These are phyloP conservation scores for Maudiozyma turicensis DNA, from an alignment of 805 yeast genomes.

Conservation along the genomic window DNA sequence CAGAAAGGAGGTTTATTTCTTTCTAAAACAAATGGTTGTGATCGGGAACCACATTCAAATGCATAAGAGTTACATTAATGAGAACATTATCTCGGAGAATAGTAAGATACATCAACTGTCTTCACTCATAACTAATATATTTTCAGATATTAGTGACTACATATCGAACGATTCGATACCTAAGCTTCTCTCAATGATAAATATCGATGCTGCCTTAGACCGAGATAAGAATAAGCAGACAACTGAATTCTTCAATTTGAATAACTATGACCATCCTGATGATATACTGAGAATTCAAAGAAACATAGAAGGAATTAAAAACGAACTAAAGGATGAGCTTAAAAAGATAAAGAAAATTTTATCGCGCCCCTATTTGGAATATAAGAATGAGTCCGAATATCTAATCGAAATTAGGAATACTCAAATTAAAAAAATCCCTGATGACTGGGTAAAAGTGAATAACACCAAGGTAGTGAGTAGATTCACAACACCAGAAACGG, in stretches of 20 bases:
- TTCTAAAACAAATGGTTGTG: slow-evolving; percentile 38
- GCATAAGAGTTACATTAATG: slow-evolving; percentile 23
- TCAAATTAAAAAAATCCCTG: slow-evolving; percentile 50
- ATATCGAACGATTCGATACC: slow-evolving; percentile 28
- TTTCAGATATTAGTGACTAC: slow-evolving; percentile 31
- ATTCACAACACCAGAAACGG: slow-evolving; percentile 55
- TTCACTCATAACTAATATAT: slow-evolving; percentile 30
- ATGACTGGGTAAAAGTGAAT: slow-evolving; percentile 67
- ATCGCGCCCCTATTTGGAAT: slow-evolving; percentile 49
- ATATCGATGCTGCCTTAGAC: slow-evolving; percentile 43
- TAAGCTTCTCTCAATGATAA: slow-evolving; percentile 39
- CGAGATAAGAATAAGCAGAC: slow-evolving; percentile 38
- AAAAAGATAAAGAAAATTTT: slow-evolving; percentile 34
- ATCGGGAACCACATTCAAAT: slow-evolving; percentile 28
- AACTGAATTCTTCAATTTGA: slow-evolving; percentile 33
- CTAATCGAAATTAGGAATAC: slow-evolving; percentile 65
- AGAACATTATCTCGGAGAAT: slow-evolving; percentile 14
- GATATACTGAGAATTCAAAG: slow-evolving; percentile 31
- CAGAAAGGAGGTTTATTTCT: slow-evolving; percentile 49
- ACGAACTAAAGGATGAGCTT: slow-evolving; percentile 45
- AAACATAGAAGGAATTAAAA: slow-evolving; percentile 37
- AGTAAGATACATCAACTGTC: slow-evolving; percentile 19
- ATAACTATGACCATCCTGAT: slow-evolving; percentile 32
- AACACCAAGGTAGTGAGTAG: slow-evolving; percentile 62
- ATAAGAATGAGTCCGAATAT: slow-evolving; percentile 56